phyloP scores from a whole-genome alignment of 2,329 filamentous ascomycete genomes.

The Chaetomium globosum region DNA sequence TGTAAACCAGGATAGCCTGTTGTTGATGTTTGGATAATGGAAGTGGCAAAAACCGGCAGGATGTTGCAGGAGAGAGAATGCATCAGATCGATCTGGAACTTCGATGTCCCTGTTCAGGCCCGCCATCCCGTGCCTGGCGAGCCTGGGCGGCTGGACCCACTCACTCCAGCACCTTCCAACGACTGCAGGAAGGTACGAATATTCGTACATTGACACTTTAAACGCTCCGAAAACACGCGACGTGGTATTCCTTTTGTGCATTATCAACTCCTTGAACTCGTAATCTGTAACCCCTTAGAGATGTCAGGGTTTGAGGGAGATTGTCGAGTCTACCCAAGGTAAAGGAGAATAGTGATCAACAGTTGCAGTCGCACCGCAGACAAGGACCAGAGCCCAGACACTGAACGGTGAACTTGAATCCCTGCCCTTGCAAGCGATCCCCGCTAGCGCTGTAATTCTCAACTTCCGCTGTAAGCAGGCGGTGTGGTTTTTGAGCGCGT shows the following conservation, averaged over 20 bases:
- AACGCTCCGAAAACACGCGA: not conserved
- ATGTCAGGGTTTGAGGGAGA: not conserved
- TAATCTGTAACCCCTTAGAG: no score
- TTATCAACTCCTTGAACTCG: not conserved
- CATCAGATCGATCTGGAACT: conserved; percentile 13
- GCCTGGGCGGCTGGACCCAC: conserved; percentile 8
- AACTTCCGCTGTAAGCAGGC: not conserved
- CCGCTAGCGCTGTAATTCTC: conserved; percentile 1
- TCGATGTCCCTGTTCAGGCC: conserved; percentile 9
- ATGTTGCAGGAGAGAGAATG: not conserved
- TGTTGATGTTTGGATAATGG: not conserved
- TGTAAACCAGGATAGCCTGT: not conserved
- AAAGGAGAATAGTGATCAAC: not conserved
- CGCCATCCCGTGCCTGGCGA: conserved; percentile 11
- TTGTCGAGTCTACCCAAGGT: not conserved
- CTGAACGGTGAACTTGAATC: not conserved
- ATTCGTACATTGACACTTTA: not conserved
- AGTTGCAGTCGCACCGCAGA: not conserved
- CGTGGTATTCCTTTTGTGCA: not conserved
- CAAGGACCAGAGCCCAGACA: not conserved
- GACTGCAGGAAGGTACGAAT: not conserved
- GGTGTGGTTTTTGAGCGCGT: not conserved
- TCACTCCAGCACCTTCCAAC: not conserved
- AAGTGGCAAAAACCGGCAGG: not conserved
- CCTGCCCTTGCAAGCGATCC: conserved; percentile 11